Conservation (phyloP, 2,329 filamentous ascomycete species). For the Xylaria sp. region DNA sequence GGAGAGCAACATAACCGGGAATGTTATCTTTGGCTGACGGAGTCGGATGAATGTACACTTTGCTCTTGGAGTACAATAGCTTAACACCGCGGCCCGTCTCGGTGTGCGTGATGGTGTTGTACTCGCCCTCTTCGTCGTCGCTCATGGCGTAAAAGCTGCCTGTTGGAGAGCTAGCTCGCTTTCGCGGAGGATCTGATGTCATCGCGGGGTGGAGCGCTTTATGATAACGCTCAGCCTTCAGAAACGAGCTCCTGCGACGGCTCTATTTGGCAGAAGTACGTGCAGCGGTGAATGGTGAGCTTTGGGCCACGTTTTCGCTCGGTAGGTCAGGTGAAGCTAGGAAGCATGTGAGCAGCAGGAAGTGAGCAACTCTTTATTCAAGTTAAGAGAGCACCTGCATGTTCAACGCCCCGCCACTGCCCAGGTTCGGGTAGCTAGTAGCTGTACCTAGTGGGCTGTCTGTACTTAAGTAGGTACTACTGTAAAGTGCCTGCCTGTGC, state of each 20-base stretch:
- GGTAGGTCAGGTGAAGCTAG: conserved; percentile 22
- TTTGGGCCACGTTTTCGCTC: neutral
- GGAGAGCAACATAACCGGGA: conserved; percentile 87
- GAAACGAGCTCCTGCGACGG: conserved; percentile 8
- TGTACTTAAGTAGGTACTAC: neutral
- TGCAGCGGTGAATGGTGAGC: neutral
- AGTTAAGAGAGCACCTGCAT: conserved; percentile 8
- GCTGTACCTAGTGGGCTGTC: conserved; percentile 10
- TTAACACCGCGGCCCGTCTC: conserved; percentile 86
- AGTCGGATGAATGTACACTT: conserved; percentile 97
- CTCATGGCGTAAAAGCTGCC: conserved; percentile 95
- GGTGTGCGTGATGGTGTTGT: conserved; percentile 89
- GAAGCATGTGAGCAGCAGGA: conserved; percentile 32
- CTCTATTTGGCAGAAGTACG: conserved; percentile 6
- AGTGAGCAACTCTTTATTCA: conserved; percentile 26
- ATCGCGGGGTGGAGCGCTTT: conserved; percentile 46
- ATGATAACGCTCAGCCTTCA: conserved; percentile 3
- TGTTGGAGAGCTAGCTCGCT: conserved; percentile 73
- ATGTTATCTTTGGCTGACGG: conserved; percentile 96
- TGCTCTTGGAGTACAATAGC: conserved; percentile 95
- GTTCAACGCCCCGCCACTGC: conserved; percentile 28
- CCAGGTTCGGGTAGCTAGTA: neutral
- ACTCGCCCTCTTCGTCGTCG: conserved; percentile 95
- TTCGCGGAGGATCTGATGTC: conserved; percentile 51
- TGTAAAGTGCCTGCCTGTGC: neutral